Percentiles rank a stretch among this genome's conserved stretches.
Conservation (phyloP, 2,329 filamentous ascomycete species). For the Colletotrichum sp. region DNA sequence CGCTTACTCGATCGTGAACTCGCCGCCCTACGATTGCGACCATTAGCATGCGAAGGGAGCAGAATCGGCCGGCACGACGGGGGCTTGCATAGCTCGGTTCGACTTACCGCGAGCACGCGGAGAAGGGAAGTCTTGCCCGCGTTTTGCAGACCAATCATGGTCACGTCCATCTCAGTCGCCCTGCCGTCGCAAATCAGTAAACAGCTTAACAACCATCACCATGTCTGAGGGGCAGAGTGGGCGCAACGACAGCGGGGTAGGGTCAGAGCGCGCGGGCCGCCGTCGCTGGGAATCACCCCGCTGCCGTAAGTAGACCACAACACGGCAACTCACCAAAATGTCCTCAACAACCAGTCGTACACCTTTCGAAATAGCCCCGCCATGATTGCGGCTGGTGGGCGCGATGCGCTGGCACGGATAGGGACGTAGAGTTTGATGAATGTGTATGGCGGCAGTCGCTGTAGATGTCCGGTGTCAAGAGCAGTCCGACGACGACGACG, state of each 20-base stretch:
- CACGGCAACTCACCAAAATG: constrained; percentile 82
- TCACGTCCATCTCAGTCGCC: constrained; percentile 99
- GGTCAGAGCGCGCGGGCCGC: constrained; percentile 12
- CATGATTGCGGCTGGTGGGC: constrained; percentile 61
- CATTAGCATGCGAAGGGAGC: constrained; percentile 37
- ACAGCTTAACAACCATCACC: background rate
- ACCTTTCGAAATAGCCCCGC: constrained; percentile 90
- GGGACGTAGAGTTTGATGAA: background rate
- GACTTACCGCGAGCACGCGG: constrained; percentile 89
- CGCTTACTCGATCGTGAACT: constrained; percentile 98
- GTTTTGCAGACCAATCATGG: constrained; percentile 98
- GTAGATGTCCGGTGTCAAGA: background rate
- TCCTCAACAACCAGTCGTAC: constrained; percentile 97
- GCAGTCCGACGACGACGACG: background rate
- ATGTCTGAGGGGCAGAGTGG: background rate
- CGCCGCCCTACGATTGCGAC: constrained; percentile 73
- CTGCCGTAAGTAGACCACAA: background rate
- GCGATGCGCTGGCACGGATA: constrained; percentile 19
- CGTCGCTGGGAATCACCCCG: constrained; percentile 5
- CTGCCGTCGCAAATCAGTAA: constrained; percentile 51
- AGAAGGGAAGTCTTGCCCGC: constrained; percentile 96
- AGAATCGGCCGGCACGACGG: background rate
- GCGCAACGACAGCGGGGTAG: constrained; percentile 5
- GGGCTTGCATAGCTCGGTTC: constrained; percentile 23
- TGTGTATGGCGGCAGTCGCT: background rate